Evolutionary conservation across 1,139 yeast genomes (phyloP).

Genomic region (Geotrichum cucujoidarum): DNA sequence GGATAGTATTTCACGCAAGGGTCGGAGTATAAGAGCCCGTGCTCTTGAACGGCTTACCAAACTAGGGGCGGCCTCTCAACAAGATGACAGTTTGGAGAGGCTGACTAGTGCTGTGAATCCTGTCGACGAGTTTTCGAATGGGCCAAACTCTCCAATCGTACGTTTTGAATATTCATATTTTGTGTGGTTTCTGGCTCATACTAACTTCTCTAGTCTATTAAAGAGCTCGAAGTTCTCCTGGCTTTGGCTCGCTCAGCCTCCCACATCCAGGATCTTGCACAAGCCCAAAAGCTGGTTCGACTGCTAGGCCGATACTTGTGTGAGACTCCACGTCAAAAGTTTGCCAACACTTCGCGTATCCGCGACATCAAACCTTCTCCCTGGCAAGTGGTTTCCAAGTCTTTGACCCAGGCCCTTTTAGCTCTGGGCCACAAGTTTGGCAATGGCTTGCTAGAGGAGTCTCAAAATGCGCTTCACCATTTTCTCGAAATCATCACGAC

Average conservation of each 20-base stretch:
- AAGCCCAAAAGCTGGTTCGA: constrained; percentile 49
- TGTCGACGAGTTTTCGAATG: constrained; percentile 23
- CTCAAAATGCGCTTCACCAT: constrained; percentile 10
- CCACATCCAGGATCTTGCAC: constrained; percentile 41
- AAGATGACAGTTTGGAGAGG: constrained; percentile 23
- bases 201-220: constrained; percentile 30
- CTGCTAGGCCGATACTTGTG: constrained; percentile 56
- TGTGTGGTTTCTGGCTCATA: not conserved
- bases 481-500: constrained; percentile 34
- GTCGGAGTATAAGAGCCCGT: constrained; percentile 46
- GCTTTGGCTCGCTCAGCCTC: constrained; percentile 58
- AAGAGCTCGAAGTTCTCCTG: constrained; percentile 66
- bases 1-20: constrained; percentile 29
- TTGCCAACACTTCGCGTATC: constrained; percentile 43
- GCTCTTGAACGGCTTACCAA: constrained; percentile 53
- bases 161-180: constrained; percentile 18
- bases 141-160: constrained; percentile 25
- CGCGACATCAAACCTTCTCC: constrained; percentile 43
- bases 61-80: constrained; percentile 34
- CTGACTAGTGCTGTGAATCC: constrained; percentile 24
- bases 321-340: constrained; percentile 54
- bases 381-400: constrained; percentile 43
- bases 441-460: constrained; percentile 1
- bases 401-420: constrained; percentile 38
- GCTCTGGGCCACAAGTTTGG: constrained; percentile 41